phyloP scores from a whole-genome alignment of 176 grass and related monocot species.

The Panicum miliaceum region DNA sequence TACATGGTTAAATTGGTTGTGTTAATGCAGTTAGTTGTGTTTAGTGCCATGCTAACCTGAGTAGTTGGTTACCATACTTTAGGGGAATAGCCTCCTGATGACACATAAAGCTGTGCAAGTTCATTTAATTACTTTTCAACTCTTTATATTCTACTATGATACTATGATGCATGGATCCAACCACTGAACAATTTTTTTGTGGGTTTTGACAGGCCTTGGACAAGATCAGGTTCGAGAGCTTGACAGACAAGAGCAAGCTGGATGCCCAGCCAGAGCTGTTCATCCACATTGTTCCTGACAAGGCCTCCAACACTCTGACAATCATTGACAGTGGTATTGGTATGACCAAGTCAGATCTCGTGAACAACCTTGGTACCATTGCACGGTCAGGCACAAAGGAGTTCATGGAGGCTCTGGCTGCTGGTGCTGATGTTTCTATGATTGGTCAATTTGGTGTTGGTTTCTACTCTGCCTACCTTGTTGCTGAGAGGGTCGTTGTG shows the following conservation, averaged over 20 bases:
- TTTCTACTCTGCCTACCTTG: slow-evolving; percentile 96
- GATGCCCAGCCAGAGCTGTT: slow-evolving; percentile 94
- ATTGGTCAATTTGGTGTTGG: slow-evolving; percentile 97
- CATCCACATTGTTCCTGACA: slow-evolving; percentile 93
- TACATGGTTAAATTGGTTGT: no score
- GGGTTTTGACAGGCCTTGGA: slow-evolving; percentile 72
- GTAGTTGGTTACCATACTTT: background rate
- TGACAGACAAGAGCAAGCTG: slow-evolving; percentile 73
- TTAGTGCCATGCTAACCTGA: background rate
- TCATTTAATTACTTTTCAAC: no score
- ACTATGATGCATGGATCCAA: background rate
- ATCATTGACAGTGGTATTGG: slow-evolving; percentile 91
- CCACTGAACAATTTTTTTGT: background rate
- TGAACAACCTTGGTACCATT: slow-evolving; percentile 99
- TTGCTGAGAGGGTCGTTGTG: slow-evolving; percentile 83
- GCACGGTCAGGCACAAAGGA: slow-evolving; percentile 91
- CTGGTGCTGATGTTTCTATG: slow-evolving; percentile 97
- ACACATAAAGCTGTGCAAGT: background rate
- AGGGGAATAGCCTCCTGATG: no score
- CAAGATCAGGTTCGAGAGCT: slow-evolving; percentile 95
- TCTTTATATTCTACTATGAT: background rate
- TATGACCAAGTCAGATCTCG: slow-evolving; percentile 96
- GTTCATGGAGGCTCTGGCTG: slow-evolving; percentile 95
- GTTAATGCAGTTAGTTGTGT: no score
- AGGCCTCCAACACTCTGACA: slow-evolving; percentile 67